A percentile compares a stretch with the other conserved stretches of the same genome.
These are phyloP conservation scores for Plasmodium relictum DNA, from an alignment of 169 alveolate genomes.

Conservation along the genomic window DNA sequence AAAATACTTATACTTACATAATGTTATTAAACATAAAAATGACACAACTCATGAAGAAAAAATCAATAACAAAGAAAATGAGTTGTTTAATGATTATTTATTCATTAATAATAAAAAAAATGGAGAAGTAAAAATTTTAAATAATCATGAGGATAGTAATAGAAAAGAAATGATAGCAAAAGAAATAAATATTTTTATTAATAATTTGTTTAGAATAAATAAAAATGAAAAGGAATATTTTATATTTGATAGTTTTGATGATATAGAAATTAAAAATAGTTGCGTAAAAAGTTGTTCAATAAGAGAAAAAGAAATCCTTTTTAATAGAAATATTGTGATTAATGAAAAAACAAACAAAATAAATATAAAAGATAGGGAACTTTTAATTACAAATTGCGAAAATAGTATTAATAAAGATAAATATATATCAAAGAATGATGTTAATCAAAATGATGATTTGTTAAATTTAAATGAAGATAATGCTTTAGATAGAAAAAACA, in stretches of 20 bases:
- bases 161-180: neutral
- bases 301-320: too few relatives aligned
- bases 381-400: too few relatives aligned
- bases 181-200: constrained; percentile 39
- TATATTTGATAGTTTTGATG: constrained; percentile 52
- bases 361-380: neutral
- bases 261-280: constrained; percentile 30
- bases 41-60: constrained; percentile 7
- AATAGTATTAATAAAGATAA: too few relatives aligned
- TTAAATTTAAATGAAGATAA: too few relatives aligned
- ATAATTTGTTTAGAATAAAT: constrained; percentile 52
- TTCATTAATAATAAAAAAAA: neutral
- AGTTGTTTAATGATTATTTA: neutral
- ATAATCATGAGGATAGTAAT: neutral
- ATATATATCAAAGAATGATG: too few relatives aligned
- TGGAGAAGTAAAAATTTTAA: neutral
- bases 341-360: neutral
- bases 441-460: too few relatives aligned
- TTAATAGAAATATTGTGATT: too few relatives aligned
- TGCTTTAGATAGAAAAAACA: too few relatives aligned
- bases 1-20: constrained; percentile 32
- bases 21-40: constrained; percentile 43
- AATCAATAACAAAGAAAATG: neutral
- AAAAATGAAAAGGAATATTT: constrained; percentile 70
- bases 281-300: neutral